Evolutionary conservation across 305 asterid species (phyloP), one percentile per base, ranked within the genome.

Genomic region (Plantago coronopus): DNA sequence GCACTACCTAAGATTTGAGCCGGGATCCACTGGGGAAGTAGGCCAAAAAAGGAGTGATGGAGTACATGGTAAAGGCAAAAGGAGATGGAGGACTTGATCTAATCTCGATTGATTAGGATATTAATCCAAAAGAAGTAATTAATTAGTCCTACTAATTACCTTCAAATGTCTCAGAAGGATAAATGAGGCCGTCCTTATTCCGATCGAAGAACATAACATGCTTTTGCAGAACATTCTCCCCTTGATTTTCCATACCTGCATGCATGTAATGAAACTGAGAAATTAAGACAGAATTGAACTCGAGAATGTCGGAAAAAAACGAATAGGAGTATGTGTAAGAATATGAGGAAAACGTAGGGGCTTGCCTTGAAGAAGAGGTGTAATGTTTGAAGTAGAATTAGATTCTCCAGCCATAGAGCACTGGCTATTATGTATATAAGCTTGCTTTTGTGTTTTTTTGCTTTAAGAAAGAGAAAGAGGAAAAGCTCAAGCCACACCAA

Each of bases 141-240:
- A 11, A 37, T 4, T 5, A 18, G 27, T 29, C 0, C n/a, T n/a
- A n/a, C n/a, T n/a, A 19, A 7, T 31, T 31, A 85, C 96, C 96
- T 77, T 74, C 17, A 65, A 69, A 88, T 9, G 96, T 88, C 77
- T 88, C 96, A 38, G 82, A 83, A 19, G 88, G 88, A 62, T 85
- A 81, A 64, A 88, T 75, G 12, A 81, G 10, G 20, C 96, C 95
- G 62, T 88, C 89, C 9, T 76, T 69, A 59, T 88, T 73, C 44
- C 75, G 83, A 74, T 85, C 93, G 65, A 88, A 88, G 89, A 85
- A 88, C 87, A 69, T 63, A 17, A 77, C 89, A 57, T 85, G 96
- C 55, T 83, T 88, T 72, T 78, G 78, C n/a, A 88, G 65, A 51
- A 69, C 74, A 44, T 59, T 83, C 17, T 77, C 63, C 15, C 74